A percentile compares a stretch with the other conserved stretches of the same genome.
Evolutionary conservation across 768 basidiomycete genomes (phyloP).

Genomic region (Boletellus ananiceps): DNA sequence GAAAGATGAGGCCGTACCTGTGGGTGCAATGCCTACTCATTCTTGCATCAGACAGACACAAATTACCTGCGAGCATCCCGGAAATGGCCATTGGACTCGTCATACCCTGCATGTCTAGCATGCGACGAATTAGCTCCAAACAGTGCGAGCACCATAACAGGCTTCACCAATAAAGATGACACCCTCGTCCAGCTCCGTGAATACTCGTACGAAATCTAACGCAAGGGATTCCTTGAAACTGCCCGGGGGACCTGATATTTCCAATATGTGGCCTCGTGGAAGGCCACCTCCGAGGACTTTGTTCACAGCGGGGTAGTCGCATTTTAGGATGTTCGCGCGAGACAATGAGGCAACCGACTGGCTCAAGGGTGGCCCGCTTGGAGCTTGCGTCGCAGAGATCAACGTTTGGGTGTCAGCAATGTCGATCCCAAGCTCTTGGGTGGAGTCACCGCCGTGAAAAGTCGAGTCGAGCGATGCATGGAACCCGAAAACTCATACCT

Average conservation of each 20-base stretch:
- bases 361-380: slow-evolving; percentile 36
- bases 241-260: slow-evolving; percentile 76
- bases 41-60: slow-evolving; percentile 6
- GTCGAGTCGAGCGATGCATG: neutral
- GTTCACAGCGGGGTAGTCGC: slow-evolving; percentile 47
- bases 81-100: slow-evolving; percentile 35
- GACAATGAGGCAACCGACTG: slow-evolving; percentile 53
- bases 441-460: neutral
- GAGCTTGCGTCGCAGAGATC: slow-evolving; percentile 38
- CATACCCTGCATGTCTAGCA: slow-evolving; percentile 48
- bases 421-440: slow-evolving; percentile 50
- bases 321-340: slow-evolving; percentile 13
- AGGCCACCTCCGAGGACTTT: slow-evolving; percentile 61
- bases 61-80: slow-evolving; percentile 25
- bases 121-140: slow-evolving; percentile 4
- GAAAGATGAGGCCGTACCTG: slow-evolving; percentile 42
- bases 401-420: slow-evolving; percentile 43
- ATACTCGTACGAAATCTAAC: slow-evolving; percentile 44
- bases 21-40: slow-evolving; percentile 4
- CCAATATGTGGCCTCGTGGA: slow-evolving; percentile 55
- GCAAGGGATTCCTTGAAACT: slow-evolving; percentile 57
- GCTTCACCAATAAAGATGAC: slow-evolving; percentile 61
- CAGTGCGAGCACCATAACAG: neutral
- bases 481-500: slow-evolving; percentile 34
- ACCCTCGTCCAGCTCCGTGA: slow-evolving; percentile 45